These are phyloP conservation scores for Phytophthora pluvialis DNA, from an alignment of 352 stramenopile genomes.

Conservation along the genomic window DNA sequence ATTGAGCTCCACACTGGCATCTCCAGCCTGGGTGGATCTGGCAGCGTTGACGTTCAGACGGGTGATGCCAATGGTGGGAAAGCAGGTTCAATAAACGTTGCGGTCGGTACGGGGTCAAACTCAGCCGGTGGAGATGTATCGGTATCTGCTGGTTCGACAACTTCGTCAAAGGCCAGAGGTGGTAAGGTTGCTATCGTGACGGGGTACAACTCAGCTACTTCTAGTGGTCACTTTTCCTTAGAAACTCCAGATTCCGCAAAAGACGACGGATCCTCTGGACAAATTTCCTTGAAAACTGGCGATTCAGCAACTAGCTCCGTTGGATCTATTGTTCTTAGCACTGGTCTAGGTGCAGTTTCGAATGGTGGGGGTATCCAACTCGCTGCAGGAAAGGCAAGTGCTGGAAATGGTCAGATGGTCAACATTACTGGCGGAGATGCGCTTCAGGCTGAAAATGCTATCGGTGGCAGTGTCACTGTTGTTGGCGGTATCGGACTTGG, in stretches of 20 bases:
- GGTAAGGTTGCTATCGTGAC: slow-evolving; percentile 53
- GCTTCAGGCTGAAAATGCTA: slow-evolving; percentile 40
- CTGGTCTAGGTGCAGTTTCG: slow-evolving; percentile 45
- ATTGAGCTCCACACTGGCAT: slow-evolving; percentile 43
- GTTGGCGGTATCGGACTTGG: slow-evolving; percentile 47
- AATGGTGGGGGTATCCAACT: slow-evolving; percentile 50
- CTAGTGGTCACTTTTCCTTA: slow-evolving; percentile 51
- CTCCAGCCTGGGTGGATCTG: slow-evolving; percentile 46
- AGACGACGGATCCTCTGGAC: slow-evolving; percentile 45
- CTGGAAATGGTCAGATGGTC: slow-evolving; percentile 44
- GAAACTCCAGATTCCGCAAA: slow-evolving; percentile 46
- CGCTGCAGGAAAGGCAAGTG: slow-evolving; percentile 40
- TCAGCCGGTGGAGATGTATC: slow-evolving; percentile 48
- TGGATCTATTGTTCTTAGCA: slow-evolving; percentile 57
- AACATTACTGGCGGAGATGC: slow-evolving; percentile 49
- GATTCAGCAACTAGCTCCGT: slow-evolving; percentile 36
- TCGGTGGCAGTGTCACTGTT: slow-evolving; percentile 48
- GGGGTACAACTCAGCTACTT: slow-evolving; percentile 45
- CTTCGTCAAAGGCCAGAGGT: slow-evolving; percentile 35
- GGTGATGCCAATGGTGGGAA: slow-evolving; percentile 45
- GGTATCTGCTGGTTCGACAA: slow-evolving; percentile 50
- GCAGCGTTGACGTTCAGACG: slow-evolving; percentile 49
- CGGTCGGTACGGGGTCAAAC: slow-evolving; percentile 45
- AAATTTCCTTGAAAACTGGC: slow-evolving; percentile 48
- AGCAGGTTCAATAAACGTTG: slow-evolving; percentile 52